Evolutionary conservation across 257 asterid species (phyloP).

Genomic region (Echites panduratus): DNA sequence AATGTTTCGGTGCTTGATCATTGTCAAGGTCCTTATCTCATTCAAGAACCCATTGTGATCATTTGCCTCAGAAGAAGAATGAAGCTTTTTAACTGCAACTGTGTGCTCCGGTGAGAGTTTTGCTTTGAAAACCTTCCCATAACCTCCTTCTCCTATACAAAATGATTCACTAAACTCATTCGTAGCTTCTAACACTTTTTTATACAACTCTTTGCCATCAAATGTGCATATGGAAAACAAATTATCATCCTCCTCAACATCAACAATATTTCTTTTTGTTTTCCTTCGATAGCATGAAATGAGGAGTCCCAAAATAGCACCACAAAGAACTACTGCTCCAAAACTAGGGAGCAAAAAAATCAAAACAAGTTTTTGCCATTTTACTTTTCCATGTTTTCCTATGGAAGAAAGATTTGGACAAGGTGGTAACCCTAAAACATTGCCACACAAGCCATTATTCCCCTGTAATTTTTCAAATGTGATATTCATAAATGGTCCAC

Average conservation of each 20-base stretch:
- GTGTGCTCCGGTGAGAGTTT: slow-evolving; percentile 17
- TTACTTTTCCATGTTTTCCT: not conserved
- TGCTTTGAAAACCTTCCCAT: slow-evolving; percentile 28
- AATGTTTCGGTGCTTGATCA: not conserved
- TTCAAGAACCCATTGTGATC: slow-evolving; percentile 14
- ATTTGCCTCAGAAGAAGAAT: not conserved
- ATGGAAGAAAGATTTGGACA: too few relatives aligned
- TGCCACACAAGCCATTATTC: slow-evolving; percentile 30
- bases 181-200: too few relatives aligned
- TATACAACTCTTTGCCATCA: too few relatives aligned
- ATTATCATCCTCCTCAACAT: too few relatives aligned
- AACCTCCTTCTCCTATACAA: slow-evolving; percentile 31
- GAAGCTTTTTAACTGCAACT: slow-evolving; percentile 22
- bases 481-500: slow-evolving; percentile 19
- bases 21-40: slow-evolving; percentile 9
- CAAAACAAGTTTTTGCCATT: not conserved
- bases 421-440: not conserved
- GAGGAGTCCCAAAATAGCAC: slow-evolving; percentile 5
- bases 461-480: slow-evolving; percentile 16
- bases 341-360: slow-evolving; percentile 5
- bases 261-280: too few relatives aligned
- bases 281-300: not conserved
- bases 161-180: slow-evolving; percentile 12
- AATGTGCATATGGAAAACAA: too few relatives aligned
- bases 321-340: slow-evolving; percentile 2